phyloP scores from a whole-genome alignment of 2,329 filamentous ascomycete species.

The Pyrenophora teres region DNA sequence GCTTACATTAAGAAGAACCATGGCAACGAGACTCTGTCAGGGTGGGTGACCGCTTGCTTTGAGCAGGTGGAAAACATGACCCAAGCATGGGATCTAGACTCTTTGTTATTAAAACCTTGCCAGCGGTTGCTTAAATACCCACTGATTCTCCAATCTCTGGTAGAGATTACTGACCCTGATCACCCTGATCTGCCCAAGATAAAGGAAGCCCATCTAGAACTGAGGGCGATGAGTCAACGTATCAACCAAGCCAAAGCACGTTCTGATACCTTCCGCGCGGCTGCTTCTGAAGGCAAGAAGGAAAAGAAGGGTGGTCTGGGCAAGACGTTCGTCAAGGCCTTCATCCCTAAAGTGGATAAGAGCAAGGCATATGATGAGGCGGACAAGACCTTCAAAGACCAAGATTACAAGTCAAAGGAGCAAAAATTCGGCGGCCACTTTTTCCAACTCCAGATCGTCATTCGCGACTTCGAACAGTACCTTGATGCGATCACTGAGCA shows the following conservation, averaged over 20 bases:
- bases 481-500: slow-evolving; percentile 79
- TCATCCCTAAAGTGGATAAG: slow-evolving; percentile 87
- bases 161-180: slow-evolving; percentile 76
- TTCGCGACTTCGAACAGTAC: slow-evolving; percentile 93
- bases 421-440: slow-evolving; percentile 92
- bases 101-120: slow-evolving; percentile 94
- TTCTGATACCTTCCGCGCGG: slow-evolving; percentile 73
- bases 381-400: slow-evolving; percentile 71
- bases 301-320: slow-evolving; percentile 54
- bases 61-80: slow-evolving; percentile 91
- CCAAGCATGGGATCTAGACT: slow-evolving; percentile 91
- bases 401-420: slow-evolving; percentile 77
- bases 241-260: slow-evolving; percentile 98
- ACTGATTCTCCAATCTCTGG: slow-evolving; percentile 77
- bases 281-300: slow-evolving; percentile 44
- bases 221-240: slow-evolving; percentile 63
- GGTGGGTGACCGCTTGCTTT: slow-evolving; percentile 94
- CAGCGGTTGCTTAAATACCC: slow-evolving; percentile 95
- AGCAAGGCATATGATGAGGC: slow-evolving; percentile 72
- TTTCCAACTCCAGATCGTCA: slow-evolving; percentile 86
- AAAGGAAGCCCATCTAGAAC: slow-evolving; percentile 72
- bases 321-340: slow-evolving; percentile 81
- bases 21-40: slow-evolving; percentile 61
- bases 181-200: slow-evolving; percentile 81
- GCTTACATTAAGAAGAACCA: slow-evolving; percentile 63